These are phyloP conservation scores for Fusarium caatingaense DNA, from an alignment of 2,329 filamentous ascomycete species.

Conservation along the genomic window DNA sequence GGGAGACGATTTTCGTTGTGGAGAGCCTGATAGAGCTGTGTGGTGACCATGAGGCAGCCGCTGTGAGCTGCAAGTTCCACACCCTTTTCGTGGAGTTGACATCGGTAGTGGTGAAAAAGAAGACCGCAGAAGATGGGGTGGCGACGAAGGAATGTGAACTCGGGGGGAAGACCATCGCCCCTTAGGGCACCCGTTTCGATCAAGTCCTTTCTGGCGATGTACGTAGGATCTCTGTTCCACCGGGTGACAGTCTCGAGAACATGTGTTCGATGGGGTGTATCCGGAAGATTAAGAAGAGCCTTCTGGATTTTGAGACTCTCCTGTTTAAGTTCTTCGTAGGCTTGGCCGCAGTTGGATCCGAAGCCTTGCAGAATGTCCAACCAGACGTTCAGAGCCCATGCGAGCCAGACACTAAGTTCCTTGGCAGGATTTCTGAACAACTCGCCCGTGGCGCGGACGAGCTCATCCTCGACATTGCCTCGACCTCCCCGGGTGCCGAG, in stretches of 20 bases:
- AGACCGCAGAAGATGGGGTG: slow-evolving; percentile 42
- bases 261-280: background rate
- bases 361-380: slow-evolving; percentile 33
- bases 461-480: slow-evolving; percentile 35
- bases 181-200: background rate
- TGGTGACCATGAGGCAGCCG: slow-evolving; percentile 29
- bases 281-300: slow-evolving; percentile 21
- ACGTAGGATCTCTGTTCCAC: slow-evolving; percentile 34
- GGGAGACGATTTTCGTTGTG: slow-evolving; percentile 30
- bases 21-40: slow-evolving; percentile 43
- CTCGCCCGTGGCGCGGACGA: slow-evolving; percentile 22
- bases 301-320: slow-evolving; percentile 36
- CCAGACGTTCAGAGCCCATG: slow-evolving; percentile 34
- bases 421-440: too few relatives aligned
- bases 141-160: slow-evolving; percentile 34
- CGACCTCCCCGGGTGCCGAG: slow-evolving; percentile 1
- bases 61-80: slow-evolving; percentile 20
- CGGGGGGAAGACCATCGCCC: background rate
- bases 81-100: slow-evolving; percentile 22
- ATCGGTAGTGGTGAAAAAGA: slow-evolving; percentile 32
- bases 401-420: slow-evolving; percentile 25
- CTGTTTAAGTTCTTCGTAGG: slow-evolving; percentile 5
- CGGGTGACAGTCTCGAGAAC: slow-evolving; percentile 19
- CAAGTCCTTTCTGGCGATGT: background rate
- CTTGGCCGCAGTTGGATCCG: background rate